Percentiles rank a stretch among this genome's conserved stretches.
Conservation (phyloP, 2,329 filamentous ascomycete species). For the Dissoconium aciculare region DNA sequence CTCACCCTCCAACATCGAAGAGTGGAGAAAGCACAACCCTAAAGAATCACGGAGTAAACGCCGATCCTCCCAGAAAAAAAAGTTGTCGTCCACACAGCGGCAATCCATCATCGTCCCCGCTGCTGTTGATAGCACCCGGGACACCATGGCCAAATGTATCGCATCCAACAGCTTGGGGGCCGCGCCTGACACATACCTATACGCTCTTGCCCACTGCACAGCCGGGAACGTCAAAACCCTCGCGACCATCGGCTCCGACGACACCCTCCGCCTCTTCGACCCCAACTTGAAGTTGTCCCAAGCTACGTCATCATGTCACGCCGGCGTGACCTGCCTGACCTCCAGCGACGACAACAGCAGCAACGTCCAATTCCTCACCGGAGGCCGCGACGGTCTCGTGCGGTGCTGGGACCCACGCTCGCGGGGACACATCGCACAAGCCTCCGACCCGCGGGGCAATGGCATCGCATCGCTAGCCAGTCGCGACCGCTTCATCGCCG, state of each 20-base stretch:
- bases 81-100: too few relatives aligned
- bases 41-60: too few relatives aligned
- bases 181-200: slow-evolving; percentile 34
- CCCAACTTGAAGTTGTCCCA: slow-evolving; percentile 38
- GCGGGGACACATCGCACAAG: slow-evolving; percentile 10
- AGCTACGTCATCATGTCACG: slow-evolving; percentile 39
- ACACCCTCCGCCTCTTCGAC: slow-evolving; percentile 52
- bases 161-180: neutral
- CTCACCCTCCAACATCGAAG: too few relatives aligned
- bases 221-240: slow-evolving; percentile 24
- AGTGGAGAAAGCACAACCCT: too few relatives aligned
- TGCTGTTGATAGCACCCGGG: too few relatives aligned
- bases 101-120: too few relatives aligned
- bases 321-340: slow-evolving; percentile 49
- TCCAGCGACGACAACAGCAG: slow-evolving; percentile 23
- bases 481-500: slow-evolving; percentile 47
- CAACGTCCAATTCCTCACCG: slow-evolving; percentile 43
- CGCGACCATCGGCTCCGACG: slow-evolving; percentile 54
- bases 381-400: slow-evolving; percentile 56
- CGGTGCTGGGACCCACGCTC: slow-evolving; percentile 16
- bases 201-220: slow-evolving; percentile 36
- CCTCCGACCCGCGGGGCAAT: slow-evolving; percentile 31
- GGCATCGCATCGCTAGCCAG: slow-evolving; percentile 53
- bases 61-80: too few relatives aligned
- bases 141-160: slow-evolving; percentile 1